Evolutionary conservation across 306 rosid genomes (phyloP).

Genomic region (Begonia loranthoides): DNA sequence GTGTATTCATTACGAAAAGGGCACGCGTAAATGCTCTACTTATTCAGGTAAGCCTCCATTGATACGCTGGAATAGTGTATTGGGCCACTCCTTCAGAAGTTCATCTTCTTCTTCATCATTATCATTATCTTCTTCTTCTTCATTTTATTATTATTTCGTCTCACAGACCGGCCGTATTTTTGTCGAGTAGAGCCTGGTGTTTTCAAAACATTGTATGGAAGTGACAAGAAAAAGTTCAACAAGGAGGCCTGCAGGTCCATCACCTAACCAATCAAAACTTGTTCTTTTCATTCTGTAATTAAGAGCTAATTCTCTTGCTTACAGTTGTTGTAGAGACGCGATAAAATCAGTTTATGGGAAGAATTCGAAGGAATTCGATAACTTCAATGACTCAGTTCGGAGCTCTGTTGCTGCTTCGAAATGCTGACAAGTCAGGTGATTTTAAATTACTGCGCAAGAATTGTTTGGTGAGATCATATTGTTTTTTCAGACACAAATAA

Average conservation of each 20-base stretch:
- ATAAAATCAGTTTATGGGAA: conserved; percentile 67
- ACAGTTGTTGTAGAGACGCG: conserved; percentile 72
- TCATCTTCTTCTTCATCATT: too few species aligned
- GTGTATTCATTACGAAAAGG: conserved; percentile 75
- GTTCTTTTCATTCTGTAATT: background rate
- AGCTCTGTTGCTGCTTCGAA: conserved; percentile 19
- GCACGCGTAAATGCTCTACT: conserved; percentile 65
- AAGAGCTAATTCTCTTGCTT: conserved; percentile 9
- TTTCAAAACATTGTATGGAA: conserved; percentile 48
- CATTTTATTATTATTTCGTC: conserved; percentile 1
- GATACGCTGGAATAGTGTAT: background rate
- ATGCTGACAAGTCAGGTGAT: background rate
- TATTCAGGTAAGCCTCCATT: conserved; percentile 35
- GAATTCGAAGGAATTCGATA: conserved; percentile 49
- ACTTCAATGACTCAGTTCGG: conserved; percentile 40
- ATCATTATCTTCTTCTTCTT: too few species aligned
- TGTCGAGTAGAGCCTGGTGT: conserved; percentile 72
- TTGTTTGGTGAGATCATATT: too few species aligned
- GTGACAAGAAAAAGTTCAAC: conserved; percentile 51
- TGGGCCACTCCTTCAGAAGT: too few species aligned
- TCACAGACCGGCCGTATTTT: conserved; percentile 78
- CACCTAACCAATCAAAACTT: background rate
- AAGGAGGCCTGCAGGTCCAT: conserved; percentile 84
- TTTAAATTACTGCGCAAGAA: background rate
- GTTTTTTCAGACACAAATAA: too few species aligned